Evolutionary conservation across 208 protist genomes (phyloP), one percentile per base, ranked within the genome.

Genomic region (Trichomonas vaginalis): DNA sequence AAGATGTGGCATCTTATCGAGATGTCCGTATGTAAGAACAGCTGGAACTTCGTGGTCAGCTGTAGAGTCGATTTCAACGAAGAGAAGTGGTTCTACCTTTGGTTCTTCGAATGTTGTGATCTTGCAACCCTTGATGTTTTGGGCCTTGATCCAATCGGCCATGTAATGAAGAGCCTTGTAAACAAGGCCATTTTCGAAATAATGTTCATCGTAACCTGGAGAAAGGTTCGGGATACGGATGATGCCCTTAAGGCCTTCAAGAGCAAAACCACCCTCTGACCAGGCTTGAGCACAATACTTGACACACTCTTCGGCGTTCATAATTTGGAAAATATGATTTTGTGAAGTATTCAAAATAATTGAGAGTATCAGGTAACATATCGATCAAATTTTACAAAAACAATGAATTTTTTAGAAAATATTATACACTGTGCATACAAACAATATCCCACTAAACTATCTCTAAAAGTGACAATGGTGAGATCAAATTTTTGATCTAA

Each of bases 1-100:
- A 51, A 99, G 96, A 39, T 98, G 98, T 42, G 98, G 98, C 97
- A 99, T 98, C 97, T 99, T 99, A 96, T 99, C 98, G 97, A 99
- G 98, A 96, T 99, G 98, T 49, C 98, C 98, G 97, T 99, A 99
- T 96, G 99, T 97, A 27, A 99, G 97, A 51, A 95, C 98, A 97
- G 46, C 97, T 98, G 3, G 92, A 95, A 79, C 37, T 35, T 86
- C 97, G 97, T 51, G 82, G 0, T 96, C 92, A 12, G 96, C 98
- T 35, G 97, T 98, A 21, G 97, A 97, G 21, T 95, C 96, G 95
- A 98, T 97, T 87, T 98, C 97, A 45, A 98, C 95, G 51, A 98
- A 96, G 12, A 98, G 96, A 86, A 98, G 98, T 32, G 98, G 98
- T 32, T 98, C 98, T 51, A 96, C 96, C 86, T 97, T 98, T 51